Conservation (phyloP, 2,329 filamentous ascomycete genomes). For the Aspergillus thermomutatus region DNA sequence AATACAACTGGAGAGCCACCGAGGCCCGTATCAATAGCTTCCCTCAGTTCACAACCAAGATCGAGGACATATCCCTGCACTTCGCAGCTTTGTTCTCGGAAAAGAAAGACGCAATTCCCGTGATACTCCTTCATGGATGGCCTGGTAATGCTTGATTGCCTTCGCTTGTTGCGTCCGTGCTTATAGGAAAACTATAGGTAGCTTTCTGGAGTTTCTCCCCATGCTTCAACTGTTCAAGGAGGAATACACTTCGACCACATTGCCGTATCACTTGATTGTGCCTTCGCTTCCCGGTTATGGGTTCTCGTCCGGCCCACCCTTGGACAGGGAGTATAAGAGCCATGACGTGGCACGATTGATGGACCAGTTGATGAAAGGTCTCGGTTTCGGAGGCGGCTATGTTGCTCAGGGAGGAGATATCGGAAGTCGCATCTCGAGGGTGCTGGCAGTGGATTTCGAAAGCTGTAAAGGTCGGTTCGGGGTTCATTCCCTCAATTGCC, state of each 20-base stretch:
- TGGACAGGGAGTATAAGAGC: constrained; percentile 22
- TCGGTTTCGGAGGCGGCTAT: constrained; percentile 30
- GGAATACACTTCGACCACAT: constrained; percentile 22
- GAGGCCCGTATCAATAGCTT: constrained; percentile 48
- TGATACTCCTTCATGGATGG: constrained; percentile 44
- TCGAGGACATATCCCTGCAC: constrained; percentile 46
- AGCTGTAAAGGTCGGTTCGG: constrained; percentile 27
- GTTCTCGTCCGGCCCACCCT: constrained; percentile 28
- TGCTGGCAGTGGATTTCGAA: constrained; percentile 22
- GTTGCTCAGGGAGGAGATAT: constrained; percentile 32
- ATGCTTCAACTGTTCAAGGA: constrained; percentile 25
- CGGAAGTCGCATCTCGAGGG: constrained; percentile 23
- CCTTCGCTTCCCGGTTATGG: constrained; percentile 30
- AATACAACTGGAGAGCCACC: constrained; percentile 45
- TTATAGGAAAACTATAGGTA: constrained; percentile 17
- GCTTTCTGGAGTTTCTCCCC: constrained; percentile 32
- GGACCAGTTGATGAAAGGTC: constrained; percentile 26
- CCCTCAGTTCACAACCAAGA: constrained; percentile 47
- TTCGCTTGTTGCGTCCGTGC: neutral
- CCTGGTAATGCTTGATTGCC: constrained; percentile 19
- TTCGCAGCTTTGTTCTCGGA: constrained; percentile 50
- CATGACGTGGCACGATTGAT: constrained; percentile 25
- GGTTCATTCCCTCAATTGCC: neutral
- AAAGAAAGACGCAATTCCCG: constrained; percentile 45
- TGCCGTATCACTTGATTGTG: constrained; percentile 31